Percentiles rank a stretch among this genome's conserved stretches.
Conservation (phyloP, 352 stramenopile species). For the Blastocystis sp. region DNA sequence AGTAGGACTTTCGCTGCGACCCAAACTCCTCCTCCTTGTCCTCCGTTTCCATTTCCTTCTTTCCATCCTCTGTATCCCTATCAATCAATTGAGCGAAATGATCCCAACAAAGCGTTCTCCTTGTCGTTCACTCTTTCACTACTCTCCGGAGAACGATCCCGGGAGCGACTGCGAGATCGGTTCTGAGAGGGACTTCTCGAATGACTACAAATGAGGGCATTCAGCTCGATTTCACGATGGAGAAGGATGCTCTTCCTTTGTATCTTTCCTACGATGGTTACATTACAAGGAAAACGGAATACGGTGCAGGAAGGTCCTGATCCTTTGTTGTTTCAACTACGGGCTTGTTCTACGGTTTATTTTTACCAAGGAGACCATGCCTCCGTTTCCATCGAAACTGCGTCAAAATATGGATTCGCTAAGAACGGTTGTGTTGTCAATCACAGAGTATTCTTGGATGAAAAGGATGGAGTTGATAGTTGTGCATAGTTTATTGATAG, state of each 20-base stretch:
- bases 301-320: neutral
- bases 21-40: neutral
- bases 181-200: neutral
- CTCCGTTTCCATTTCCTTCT: neutral
- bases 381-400: too few relatives aligned
- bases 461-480: neutral
- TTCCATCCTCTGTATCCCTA: neutral
- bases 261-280: neutral
- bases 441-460: too few relatives aligned
- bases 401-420: too few relatives aligned
- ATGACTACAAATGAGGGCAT: neutral
- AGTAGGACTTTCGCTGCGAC: too few relatives aligned
- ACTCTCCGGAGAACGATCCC: neutral
- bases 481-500: too few relatives aligned
- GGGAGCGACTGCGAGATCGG: neutral
- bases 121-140: neutral
- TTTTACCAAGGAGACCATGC: too few relatives aligned
- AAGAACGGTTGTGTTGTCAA: too few relatives aligned
- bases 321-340: neutral
- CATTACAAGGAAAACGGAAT: neutral
- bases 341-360: too few relatives aligned
- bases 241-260: neutral
- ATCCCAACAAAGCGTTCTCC: too few relatives aligned
- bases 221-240: neutral
- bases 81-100: too few relatives aligned